Evolutionary conservation across 2,329 filamentous ascomycete species (phyloP).

Genomic region (Pseudogymnoascus sp.): DNA sequence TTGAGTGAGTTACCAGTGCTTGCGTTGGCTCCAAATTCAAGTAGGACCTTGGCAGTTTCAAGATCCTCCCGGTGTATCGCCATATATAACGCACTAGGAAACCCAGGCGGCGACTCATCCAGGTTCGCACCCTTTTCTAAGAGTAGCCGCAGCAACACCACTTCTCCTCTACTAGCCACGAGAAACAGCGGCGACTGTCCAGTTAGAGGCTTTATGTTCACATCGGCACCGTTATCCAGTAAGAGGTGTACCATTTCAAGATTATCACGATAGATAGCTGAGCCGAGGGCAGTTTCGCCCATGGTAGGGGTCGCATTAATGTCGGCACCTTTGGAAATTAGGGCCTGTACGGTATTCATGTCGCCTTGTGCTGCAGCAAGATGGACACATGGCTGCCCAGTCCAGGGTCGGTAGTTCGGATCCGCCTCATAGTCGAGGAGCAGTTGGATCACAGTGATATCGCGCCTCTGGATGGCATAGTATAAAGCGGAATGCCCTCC

Average conservation of each 20-base stretch:
- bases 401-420: constrained; percentile 2
- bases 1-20: constrained; percentile 8
- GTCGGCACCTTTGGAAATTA: neutral
- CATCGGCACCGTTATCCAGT: constrained; percentile 10
- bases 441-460: constrained; percentile 11
- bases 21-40: neutral
- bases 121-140: constrained; percentile 14
- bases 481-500: constrained; percentile 13
- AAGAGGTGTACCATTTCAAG: constrained; percentile 11
- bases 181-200: constrained; percentile 15
- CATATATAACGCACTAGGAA: neutral
- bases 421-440: constrained; percentile 15
- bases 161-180: constrained; percentile 14
- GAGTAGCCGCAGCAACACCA: constrained; percentile 11
- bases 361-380: neutral
- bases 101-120: constrained; percentile 12
- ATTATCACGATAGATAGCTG: constrained; percentile 11
- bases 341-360: neutral
- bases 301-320: neutral
- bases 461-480: constrained; percentile 13
- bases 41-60: neutral
- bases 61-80: neutral
- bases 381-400: neutral
- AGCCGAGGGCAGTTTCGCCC: constrained; percentile 6
- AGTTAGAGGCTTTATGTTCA: constrained; percentile 11